Conservation (phyloP, 2,329 filamentous ascomycete genomes). For the Microascus cirrosus region DNA sequence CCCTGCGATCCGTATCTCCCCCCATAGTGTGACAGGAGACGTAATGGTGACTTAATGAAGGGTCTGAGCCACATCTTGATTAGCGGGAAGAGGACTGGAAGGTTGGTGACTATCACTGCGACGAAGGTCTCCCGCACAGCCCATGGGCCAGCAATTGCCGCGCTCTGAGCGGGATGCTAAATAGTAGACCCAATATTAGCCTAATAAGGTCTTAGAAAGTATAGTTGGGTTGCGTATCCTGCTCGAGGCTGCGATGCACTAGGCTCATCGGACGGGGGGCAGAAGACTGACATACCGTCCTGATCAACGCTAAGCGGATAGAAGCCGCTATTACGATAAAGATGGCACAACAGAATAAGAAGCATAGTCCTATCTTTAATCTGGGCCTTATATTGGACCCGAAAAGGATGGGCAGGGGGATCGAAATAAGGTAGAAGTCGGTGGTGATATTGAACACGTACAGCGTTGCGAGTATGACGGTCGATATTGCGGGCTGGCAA, state of each 20-base stretch:
- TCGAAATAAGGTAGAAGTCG: constrained; percentile 46
- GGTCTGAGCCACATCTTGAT: constrained; percentile 26
- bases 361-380: constrained; percentile 24
- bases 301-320: neutral
- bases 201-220: neutral
- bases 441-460: constrained; percentile 38
- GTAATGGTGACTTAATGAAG: constrained; percentile 9
- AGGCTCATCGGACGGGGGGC: neutral
- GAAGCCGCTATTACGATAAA: constrained; percentile 20
- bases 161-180: constrained; percentile 27
- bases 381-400: constrained; percentile 19
- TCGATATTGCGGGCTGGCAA: constrained; percentile 38
- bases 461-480: constrained; percentile 39
- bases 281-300: neutral
- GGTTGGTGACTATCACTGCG: constrained; percentile 29
- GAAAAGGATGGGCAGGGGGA: constrained; percentile 42
- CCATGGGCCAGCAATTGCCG: constrained; percentile 28
- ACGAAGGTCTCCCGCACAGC: constrained; percentile 31
- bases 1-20: neutral
- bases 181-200: neutral
- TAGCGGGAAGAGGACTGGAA: constrained; percentile 33
- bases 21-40: neutral
- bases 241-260: neutral
- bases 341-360: constrained; percentile 25
- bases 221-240: neutral